These are phyloP conservation scores for Myrica gale DNA, from an alignment of 306 rosid species.

Conservation along the genomic window DNA sequence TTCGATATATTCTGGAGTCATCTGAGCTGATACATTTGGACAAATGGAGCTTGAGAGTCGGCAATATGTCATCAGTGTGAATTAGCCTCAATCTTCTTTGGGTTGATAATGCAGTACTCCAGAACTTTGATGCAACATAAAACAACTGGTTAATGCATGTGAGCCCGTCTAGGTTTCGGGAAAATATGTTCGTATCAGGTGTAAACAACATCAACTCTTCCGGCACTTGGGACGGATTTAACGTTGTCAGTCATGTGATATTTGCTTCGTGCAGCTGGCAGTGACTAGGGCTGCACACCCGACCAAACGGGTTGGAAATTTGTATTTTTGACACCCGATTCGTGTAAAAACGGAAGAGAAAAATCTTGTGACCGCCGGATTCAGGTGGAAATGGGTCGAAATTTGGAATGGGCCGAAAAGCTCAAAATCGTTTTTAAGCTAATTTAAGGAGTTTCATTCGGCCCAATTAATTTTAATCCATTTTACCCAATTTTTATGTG, in stretches of 20 bases:
- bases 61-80: neutral
- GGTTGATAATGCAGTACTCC: neutral
- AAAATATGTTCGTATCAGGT: neutral
- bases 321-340: too few relatives aligned
- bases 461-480: too few relatives aligned
- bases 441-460: too few relatives aligned
- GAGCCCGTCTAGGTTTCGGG: too few relatives aligned
- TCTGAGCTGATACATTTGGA: neutral
- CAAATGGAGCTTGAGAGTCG: conserved; percentile 5
- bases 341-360: too few relatives aligned
- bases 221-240: neutral
- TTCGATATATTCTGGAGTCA: neutral
- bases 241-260: neutral
- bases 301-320: too few relatives aligned
- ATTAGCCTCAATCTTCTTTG: neutral
- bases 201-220: neutral
- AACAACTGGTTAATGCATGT: conserved; percentile 21
- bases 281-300: too few relatives aligned
- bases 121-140: conserved; percentile 22
- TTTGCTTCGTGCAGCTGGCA: neutral
- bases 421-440: too few relatives aligned
- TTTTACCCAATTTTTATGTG: too few relatives aligned
- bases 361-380: too few relatives aligned
- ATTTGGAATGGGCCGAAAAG: too few relatives aligned
- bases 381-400: too few relatives aligned